Base-by-base conservation (phyloP, 768 basidiomycete species). In the Hericium coralloides region DNA sequence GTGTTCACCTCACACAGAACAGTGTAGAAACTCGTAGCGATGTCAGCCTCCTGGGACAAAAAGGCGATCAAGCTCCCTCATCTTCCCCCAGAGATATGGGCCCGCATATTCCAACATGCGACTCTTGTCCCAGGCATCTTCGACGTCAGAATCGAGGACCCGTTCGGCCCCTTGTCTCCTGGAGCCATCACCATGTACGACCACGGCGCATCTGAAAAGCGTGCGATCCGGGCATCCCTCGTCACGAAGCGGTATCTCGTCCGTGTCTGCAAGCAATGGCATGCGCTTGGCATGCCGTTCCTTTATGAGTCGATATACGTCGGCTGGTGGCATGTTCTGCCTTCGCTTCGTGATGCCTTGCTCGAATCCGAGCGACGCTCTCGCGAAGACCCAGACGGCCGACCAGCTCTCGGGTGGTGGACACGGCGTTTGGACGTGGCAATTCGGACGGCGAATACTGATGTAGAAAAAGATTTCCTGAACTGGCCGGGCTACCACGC, bases 211-310 rank as follows among this genome's bases (percentile, higher is more conserved):
- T n/a, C n/a, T n/a, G 43, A 50, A 23, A 15, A 20, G 25, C 31
- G 31, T 9, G 55, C 36, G 1, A 8, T 56, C 10, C 49, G 48
- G 7, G 15, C 37, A 6, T 36, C 55, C 17, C 38, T 56, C n/a
- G 37, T 25, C 23, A 51, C 55, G 36, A 50, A 45, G 9, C 55
- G 48, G 22, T 26, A 26, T 12, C 36, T 56, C 39, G 55, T 56
- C n/a, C 39, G 49, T 15, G 55, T 56, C 18, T 56, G 55, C 38
- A 38, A 26, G 22, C 37, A 38, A 14, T 56, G 55, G 55, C 31
- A 41, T 5, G 38, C 38, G 7, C 55, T 56, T 49, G 55, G 49
- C 18, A 51, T 49, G 23, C 55, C 55, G 4, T 38, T 56, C 17
- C 55, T 56, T 18, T 56, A 56, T 49, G 25, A 22, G 6, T n/a